Base-by-base conservation (phyloP, 495 filamentous ascomycete species). In the Neurospora cerealis region DNA sequence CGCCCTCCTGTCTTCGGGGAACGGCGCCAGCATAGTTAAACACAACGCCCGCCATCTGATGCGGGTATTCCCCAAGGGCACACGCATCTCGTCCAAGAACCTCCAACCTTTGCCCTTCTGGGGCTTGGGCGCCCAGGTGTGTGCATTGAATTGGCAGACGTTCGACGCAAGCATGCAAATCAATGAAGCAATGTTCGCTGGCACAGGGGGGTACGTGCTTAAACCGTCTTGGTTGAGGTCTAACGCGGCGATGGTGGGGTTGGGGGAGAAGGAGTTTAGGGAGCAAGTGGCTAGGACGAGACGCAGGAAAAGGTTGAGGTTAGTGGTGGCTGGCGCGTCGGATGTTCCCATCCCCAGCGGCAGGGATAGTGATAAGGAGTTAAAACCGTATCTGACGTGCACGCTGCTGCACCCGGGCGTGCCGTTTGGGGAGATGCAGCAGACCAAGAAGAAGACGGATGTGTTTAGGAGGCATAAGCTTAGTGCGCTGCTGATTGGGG, bases 141-240 rank as follows among this genome's bases (percentile, higher is more conserved):
- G 83, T 76, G 87, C 87, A 13, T 80, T 88, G 71, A 88, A 88
- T 76, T 89, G 87, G 87, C 87, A 88, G 75, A 87, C 85, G 0
- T 89, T 87, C 60, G 85, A 84, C 36, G 83, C 81, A 1, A 80
- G 82, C 71, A 85, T 86, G 82, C 86, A 88, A 77, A 78, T 89
- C 70, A 88, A 89, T 73, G 86, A 88, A 72, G 87, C 87, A 0
- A 77, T 89, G 8, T 88, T 89, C 71, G 82, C 80, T 40, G 86
- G 85, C 6, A 85, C 86, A 2, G 83, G 81, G 19, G 87, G 87
- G 34, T 89, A 86, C 72, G 87, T 88, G 8, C 77, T 89, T 28
- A 89, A 89, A 70, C 87, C 87, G 0, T 80, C 81, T 0, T 80
- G 82, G 10, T 76, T 89, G n/a, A 80, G 86, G n/a, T 75, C 76